Evolutionary conservation across 192 early-diverging fungal genomes (phyloP).

Genomic region (Umbelopsis sp.): DNA sequence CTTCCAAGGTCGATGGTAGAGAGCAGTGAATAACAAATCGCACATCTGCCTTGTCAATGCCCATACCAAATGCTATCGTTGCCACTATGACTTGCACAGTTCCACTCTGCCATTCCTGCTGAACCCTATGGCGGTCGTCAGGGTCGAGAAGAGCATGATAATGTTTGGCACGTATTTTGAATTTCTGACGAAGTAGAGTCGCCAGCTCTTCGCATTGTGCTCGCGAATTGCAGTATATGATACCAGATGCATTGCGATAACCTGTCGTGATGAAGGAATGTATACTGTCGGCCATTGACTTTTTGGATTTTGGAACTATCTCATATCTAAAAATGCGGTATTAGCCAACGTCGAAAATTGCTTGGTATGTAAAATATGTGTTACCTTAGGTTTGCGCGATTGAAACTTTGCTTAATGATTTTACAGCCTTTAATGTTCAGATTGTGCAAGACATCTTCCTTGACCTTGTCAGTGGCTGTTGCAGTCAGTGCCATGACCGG

Average conservation of each 20-base stretch:
- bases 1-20: constrained; percentile 88
- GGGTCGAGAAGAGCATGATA: constrained; percentile 91
- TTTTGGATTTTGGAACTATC: constrained; percentile 62
- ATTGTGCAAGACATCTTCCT: constrained; percentile 76
- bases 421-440: constrained; percentile 73
- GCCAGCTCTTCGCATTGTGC: constrained; percentile 82
- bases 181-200: constrained; percentile 61
- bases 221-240: constrained; percentile 90
- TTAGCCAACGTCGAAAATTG: background rate
- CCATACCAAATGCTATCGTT: constrained; percentile 98
- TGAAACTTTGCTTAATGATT: constrained; percentile 85
- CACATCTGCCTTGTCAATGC: constrained; percentile 96
- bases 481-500: constrained; percentile 96
- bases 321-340: constrained; percentile 53
- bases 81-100: constrained; percentile 85
- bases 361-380: background rate
- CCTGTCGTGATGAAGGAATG: constrained; percentile 64
- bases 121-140: constrained; percentile 74
- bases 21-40: constrained; percentile 94
- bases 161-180: constrained; percentile 64
- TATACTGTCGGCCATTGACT: constrained; percentile 73
- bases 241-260: constrained; percentile 76
- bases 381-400: constrained; percentile 76
- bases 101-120: constrained; percentile 82
- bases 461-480: constrained; percentile 90